These are phyloP conservation scores for Cyberlindnera veronae DNA, from an alignment of 805 yeast species.

Conservation along the genomic window DNA sequence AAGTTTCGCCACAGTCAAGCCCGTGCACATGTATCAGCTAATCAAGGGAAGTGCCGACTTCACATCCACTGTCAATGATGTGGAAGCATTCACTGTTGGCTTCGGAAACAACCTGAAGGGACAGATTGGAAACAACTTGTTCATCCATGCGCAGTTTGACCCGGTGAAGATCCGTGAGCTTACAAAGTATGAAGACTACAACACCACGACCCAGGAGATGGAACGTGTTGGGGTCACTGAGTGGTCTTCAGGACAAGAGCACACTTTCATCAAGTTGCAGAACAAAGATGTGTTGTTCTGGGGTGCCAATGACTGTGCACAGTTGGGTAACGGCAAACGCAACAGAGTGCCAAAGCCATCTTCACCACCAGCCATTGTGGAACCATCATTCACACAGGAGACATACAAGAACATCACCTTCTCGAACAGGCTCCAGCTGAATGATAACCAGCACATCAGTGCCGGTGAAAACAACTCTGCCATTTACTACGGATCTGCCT, in stretches of 20 bases:
- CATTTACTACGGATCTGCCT: slow-evolving; percentile 55
- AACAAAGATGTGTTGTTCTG: slow-evolving; percentile 69
- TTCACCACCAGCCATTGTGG: slow-evolving; percentile 52
- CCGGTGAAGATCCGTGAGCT: slow-evolving; percentile 53
- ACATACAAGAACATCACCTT: slow-evolving; percentile 33
- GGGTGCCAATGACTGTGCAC: slow-evolving; percentile 85
- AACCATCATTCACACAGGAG: slow-evolving; percentile 40
- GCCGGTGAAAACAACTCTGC: slow-evolving; percentile 66
- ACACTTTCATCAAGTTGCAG: slow-evolving; percentile 53
- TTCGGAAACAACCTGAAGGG: slow-evolving; percentile 88
- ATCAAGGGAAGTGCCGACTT: slow-evolving; percentile 25
- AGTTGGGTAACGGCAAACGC: slow-evolving; percentile 78
- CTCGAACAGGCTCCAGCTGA: slow-evolving; percentile 46
- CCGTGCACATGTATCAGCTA: slow-evolving; percentile 28
- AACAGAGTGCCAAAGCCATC: slow-evolving; percentile 55
- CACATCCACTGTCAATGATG: slow-evolving; percentile 21
- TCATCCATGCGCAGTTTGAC: slow-evolving; percentile 63
- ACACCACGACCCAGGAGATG: slow-evolving; percentile 41
- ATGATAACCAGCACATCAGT: slow-evolving; percentile 50
- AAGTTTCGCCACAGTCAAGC: slow-evolving; percentile 45
- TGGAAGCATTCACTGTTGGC: slow-evolving; percentile 42
- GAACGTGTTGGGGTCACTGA: slow-evolving; percentile 45
- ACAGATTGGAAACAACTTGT: slow-evolving; percentile 78
- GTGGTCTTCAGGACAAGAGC: slow-evolving; percentile 64
- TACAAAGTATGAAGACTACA: slow-evolving; percentile 47